Evolutionary conservation across 257 asterid genomes (phyloP).

Genomic region (Plantago major): DNA sequence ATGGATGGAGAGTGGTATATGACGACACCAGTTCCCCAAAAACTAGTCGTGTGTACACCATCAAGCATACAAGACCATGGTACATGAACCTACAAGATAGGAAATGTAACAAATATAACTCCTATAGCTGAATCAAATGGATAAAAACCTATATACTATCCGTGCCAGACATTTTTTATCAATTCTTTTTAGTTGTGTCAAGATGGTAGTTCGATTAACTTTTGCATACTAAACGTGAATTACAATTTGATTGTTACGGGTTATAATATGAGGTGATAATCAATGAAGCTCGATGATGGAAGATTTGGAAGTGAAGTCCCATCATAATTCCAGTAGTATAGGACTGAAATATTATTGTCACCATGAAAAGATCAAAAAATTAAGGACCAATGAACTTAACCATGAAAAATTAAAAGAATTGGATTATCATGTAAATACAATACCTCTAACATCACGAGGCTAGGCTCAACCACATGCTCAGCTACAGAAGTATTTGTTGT

Average conservation of each 20-base stretch:
- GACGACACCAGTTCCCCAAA: conserved; percentile 90
- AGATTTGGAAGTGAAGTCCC: too few species aligned
- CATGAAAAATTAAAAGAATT: conserved; percentile 11
- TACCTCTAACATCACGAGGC: conserved; percentile 99
- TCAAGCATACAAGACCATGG: conserved; percentile 98
- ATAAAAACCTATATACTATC: too few species aligned
- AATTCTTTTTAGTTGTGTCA: too few species aligned
- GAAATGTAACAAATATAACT: background rate
- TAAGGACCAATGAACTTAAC: background rate
- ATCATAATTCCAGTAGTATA: background rate
- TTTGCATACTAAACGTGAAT: too few species aligned
- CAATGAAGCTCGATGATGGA: too few species aligned
- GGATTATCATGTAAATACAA: background rate
- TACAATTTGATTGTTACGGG: too few species aligned
- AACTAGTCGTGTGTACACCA: conserved; percentile 95
- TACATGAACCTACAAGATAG: conserved; percentile 77
- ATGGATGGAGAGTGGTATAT: conserved; percentile 77
- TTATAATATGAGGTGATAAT: too few species aligned
- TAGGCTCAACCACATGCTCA: conserved; percentile 89
- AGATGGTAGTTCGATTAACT: too few species aligned
- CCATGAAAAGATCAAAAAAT: conserved; percentile 2
- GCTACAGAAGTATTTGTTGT: conserved; percentile 76
- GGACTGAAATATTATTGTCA: background rate
- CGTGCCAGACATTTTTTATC: too few species aligned
- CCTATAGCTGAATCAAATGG: conserved; percentile 10